Base-by-base conservation (phyloP, 2,329 filamentous ascomycete genomes). In the Fusarium denticulatum region DNA sequence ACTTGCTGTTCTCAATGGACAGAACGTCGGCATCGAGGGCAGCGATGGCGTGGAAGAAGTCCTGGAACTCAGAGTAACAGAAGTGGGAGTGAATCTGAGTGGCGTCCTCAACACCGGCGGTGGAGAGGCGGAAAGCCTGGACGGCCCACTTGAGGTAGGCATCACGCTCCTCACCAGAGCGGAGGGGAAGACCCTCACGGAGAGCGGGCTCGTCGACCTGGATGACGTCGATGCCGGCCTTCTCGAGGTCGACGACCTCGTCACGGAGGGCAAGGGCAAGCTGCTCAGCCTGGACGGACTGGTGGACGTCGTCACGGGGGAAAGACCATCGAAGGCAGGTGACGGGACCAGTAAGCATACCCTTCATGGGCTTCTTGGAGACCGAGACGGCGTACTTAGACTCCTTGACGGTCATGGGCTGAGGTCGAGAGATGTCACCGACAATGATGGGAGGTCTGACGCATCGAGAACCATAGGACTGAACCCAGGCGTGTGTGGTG, bases 61-160 rank as follows among this genome's bases (percentile, higher is more conserved):
- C 96, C 88, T 99, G 96, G 94, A 99, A 99, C 90, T 99, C 96
- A 60, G 96, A 98, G 92, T 99, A 99, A 87, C 96, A 99, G 94
- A 99, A 99, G 90, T 99, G 96, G 75, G 95, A 98, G 93, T 99
- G 96, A 85, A 99, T 98, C 90, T 99, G 96, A 78, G 96, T 99
- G 67, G 93, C 94, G 86, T 99, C 94, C 87, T 95, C 87, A 71
- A 99, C 96, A 84, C 95, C 96, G 70, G 95, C 92, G 80, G 95
- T 97, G 77, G 96, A 92, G 78, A 99, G 94, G 84, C 94, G 95
- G 95, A 99, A 99, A 80, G 95, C 95, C 88, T 97, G 92, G 81
- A 99, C 96, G 71, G 96, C 96, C 96, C 96, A 99, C 80, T 93
- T 88, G 78, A 99, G 92, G 91, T 99, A 99, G 82, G 94, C 94